Percentiles rank a stretch among this genome's conserved stretches.
These are phyloP conservation scores for Astragalus membranaceus DNA, from an alignment of 306 rosid genomes.

Conservation along the genomic window DNA sequence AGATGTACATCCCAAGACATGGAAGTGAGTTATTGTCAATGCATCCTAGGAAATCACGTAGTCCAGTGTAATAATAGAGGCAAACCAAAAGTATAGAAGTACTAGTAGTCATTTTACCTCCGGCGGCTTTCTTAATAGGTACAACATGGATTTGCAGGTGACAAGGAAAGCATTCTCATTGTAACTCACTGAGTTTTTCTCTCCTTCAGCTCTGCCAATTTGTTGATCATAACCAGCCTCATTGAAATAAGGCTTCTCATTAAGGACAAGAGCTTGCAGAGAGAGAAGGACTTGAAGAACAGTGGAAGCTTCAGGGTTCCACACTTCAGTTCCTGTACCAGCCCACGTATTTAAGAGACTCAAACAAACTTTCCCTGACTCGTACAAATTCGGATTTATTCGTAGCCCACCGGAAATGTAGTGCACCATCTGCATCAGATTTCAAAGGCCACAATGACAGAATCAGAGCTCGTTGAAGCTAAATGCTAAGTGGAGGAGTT, in stretches of 20 bases:
- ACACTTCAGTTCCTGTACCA: constrained; percentile 70
- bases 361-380: constrained; percentile 93
- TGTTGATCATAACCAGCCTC: constrained; percentile 97
- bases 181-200: constrained; percentile 86
- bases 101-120: constrained; percentile 42
- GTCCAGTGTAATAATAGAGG: background rate
- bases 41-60: background rate
- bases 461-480: constrained; percentile 4
- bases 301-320: constrained; percentile 76
- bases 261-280: constrained; percentile 93
- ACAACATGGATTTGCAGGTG: constrained; percentile 81
- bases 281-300: constrained; percentile 96
- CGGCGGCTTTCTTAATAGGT: constrained; percentile 62
- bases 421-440: constrained; percentile 70
- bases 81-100: constrained; percentile 2
- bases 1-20: background rate
- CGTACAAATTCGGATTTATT: constrained; percentile 84
- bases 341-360: constrained; percentile 91
- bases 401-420: constrained; percentile 84
- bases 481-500: constrained; percentile 7
- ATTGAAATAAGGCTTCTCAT: constrained; percentile 93
- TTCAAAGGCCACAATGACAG: constrained; percentile 5
- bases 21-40: background rate
- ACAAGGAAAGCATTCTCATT: constrained; percentile 88
- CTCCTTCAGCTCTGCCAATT: constrained; percentile 87